These are phyloP conservation scores for Corylus americana DNA, from an alignment of 306 rosid species.

Conservation along the genomic window DNA sequence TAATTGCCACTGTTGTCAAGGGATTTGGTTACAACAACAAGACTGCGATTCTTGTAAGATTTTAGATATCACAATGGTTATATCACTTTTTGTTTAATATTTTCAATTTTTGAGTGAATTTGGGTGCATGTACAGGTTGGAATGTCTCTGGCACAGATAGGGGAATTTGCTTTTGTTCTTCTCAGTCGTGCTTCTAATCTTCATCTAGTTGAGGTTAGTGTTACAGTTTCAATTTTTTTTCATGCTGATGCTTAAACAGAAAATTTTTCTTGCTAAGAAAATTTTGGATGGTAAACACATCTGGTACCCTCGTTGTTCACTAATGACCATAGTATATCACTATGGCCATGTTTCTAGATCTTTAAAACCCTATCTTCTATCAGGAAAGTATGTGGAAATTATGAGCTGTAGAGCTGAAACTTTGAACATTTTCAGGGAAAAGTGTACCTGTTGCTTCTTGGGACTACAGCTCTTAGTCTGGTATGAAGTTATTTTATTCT, in stretches of 20 bases:
- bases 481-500: slow-evolving; percentile 26
- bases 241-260: background rate
- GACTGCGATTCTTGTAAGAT: slow-evolving; percentile 91
- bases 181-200: slow-evolving; percentile 97
- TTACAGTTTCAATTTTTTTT: slow-evolving; percentile 21
- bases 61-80: slow-evolving; percentile 12
- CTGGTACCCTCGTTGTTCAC: slow-evolving; percentile 1
- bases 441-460: slow-evolving; percentile 57
- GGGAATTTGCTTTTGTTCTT: slow-evolving; percentile 96
- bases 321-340: background rate
- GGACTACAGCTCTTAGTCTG: slow-evolving; percentile 66
- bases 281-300: background rate
- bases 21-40: slow-evolving; percentile 93
- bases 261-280: background rate
- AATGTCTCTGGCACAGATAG: slow-evolving; percentile 94
- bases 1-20: slow-evolving; percentile 75
- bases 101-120: slow-evolving; percentile 50
- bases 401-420: slow-evolving; percentile 3
- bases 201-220: slow-evolving; percentile 92
- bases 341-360: background rate
- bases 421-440: slow-evolving; percentile 49
- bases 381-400: background rate
- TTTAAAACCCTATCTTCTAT: background rate
- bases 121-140: slow-evolving; percentile 85
- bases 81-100: slow-evolving; percentile 28